A percentile compares a stretch with the other conserved stretches of the same genome.
phyloP scores from a whole-genome alignment of 805 yeast genomes.

The Hanseniaspora meyeri region DNA sequence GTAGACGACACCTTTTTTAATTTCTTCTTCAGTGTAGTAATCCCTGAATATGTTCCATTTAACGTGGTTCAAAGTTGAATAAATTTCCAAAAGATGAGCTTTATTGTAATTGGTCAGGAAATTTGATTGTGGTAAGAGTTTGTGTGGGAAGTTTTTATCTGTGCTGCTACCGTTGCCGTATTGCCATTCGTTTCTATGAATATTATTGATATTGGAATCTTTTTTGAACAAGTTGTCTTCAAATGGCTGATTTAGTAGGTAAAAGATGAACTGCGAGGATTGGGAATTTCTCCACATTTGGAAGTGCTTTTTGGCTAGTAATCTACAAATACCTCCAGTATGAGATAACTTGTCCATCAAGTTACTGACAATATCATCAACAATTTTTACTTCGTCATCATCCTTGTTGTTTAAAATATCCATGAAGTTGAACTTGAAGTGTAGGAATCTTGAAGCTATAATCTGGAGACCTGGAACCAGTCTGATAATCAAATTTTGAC shows the following conservation, averaged over 20 bases:
- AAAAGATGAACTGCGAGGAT: constrained; percentile 34
- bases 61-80: constrained; percentile 15
- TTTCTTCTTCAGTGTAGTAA: constrained; percentile 10
- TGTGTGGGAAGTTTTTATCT: constrained; percentile 16
- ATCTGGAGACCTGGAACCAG: constrained; percentile 16
- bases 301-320: constrained; percentile 43
- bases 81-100: constrained; percentile 20
- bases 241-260: constrained; percentile 25
- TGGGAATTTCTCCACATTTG: constrained; percentile 54
- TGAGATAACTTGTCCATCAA: constrained; percentile 24
- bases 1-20: constrained; percentile 11
- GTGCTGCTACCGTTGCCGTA: neutral
- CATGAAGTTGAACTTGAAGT: constrained; percentile 21
- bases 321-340: constrained; percentile 28
- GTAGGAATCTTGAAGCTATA: constrained; percentile 24
- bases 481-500: constrained; percentile 17
- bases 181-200: constrained; percentile 15
- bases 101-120: constrained; percentile 17
- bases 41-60: constrained; percentile 16
- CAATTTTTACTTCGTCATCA: neutral
- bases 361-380: constrained; percentile 19
- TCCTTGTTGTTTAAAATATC: neutral
- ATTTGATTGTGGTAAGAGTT: constrained; percentile 21
- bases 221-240: constrained; percentile 24
- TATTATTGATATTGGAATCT: constrained; percentile 18